phyloP scores from a whole-genome alignment of 2,329 filamentous ascomycete genomes.

The Pezicula rhizophila region DNA sequence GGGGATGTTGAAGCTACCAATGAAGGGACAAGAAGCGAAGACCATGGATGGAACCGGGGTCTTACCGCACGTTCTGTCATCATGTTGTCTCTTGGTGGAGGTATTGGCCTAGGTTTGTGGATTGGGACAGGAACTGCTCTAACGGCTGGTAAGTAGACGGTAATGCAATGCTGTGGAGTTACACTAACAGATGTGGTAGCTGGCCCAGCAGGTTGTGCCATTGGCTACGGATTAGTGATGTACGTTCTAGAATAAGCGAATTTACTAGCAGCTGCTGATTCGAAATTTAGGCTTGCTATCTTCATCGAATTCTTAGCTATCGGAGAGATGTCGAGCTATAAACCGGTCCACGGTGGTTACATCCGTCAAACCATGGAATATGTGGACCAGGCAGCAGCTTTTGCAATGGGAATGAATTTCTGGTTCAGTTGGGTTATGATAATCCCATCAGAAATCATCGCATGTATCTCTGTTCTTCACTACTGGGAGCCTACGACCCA shows the following conservation, averaged over 20 bases:
- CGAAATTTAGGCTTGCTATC: constrained; percentile 23
- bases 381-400: constrained; percentile 48
- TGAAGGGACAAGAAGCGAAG: neutral
- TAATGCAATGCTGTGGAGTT: neutral
- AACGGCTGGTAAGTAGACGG: constrained; percentile 18
- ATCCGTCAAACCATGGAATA: constrained; percentile 55
- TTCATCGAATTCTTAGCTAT: constrained; percentile 48
- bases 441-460: constrained; percentile 47
- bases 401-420: constrained; percentile 47
- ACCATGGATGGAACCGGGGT: constrained; percentile 25
- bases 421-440: constrained; percentile 41
- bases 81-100: constrained; percentile 33
- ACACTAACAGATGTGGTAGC: neutral
- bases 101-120: constrained; percentile 30
- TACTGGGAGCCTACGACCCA: constrained; percentile 41
- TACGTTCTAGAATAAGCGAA: neutral
- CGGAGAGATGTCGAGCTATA: constrained; percentile 51
- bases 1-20: no score
- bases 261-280: neutral
- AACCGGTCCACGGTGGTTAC: constrained; percentile 55
- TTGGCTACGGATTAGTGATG: constrained; percentile 6
- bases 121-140: constrained; percentile 31
- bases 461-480: constrained; percentile 45
- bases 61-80: constrained; percentile 29
- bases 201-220: constrained; percentile 5